Conservation (phyloP, 768 basidiomycete species). For the Hortiboletus campestris region DNA sequence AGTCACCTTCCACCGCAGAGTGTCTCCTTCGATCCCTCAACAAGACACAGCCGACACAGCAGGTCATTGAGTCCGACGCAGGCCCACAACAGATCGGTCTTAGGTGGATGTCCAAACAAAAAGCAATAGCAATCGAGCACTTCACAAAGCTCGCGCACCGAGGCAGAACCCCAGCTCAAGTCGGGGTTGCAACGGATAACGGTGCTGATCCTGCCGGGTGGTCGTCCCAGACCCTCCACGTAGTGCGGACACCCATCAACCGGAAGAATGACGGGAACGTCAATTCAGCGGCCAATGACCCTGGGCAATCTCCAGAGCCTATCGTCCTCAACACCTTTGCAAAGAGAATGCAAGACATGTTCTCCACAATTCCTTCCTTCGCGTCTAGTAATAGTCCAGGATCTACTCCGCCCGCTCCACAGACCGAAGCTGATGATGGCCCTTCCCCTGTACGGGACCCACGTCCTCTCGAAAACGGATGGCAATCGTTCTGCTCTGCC, state of each 20-base stretch:
- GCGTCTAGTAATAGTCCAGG: conserved; percentile 17
- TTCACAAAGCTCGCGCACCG: conserved; percentile 20
- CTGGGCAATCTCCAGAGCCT: conserved; percentile 36
- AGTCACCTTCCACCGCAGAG: background rate
- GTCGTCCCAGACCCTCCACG: background rate
- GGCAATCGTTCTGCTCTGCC: conserved; percentile 57
- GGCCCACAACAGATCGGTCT: conserved; percentile 3
- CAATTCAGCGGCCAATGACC: conserved; percentile 7
- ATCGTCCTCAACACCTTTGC: conserved; percentile 38
- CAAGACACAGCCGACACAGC: conserved; percentile 20
- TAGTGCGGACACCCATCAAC: background rate
- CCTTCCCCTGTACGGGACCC: conserved; percentile 38
- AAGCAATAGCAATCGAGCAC: conserved; percentile 9
- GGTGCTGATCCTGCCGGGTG: conserved; percentile 4
- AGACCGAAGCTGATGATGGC: conserved; percentile 5
- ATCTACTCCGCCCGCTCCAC: conserved; percentile 10
- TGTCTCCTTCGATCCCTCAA: conserved; percentile 18
- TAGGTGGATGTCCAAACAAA: conserved; percentile 18
- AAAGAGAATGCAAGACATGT: conserved; percentile 50
- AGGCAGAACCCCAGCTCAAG: conserved; percentile 1
- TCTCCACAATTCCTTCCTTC: conserved; percentile 42
- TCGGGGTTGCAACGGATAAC: background rate
- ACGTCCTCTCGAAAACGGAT: conserved; percentile 41
- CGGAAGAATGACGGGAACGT: conserved; percentile 1
- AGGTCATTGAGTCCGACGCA: conserved; percentile 2